Base-by-base conservation (phyloP, 176 grass and related monocot species). In the Zea luxurians region DNA sequence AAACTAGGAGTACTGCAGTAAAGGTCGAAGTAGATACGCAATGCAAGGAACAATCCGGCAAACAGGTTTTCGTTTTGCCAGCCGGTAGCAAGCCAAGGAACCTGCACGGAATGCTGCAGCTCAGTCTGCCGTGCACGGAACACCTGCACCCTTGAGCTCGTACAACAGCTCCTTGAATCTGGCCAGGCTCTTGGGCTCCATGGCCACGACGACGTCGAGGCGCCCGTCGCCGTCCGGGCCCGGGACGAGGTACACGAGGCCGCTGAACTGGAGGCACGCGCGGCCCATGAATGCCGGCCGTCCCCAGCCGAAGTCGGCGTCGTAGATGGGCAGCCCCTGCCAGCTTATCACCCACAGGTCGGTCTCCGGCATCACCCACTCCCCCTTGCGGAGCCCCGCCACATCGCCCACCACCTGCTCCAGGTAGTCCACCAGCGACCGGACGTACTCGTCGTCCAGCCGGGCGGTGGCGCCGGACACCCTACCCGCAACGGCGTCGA, bases 221-320 rank as follows among this genome's bases (percentile, higher is more conserved):
- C 84, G 71, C 1, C 78, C 77, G 45, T 81, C 71, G 45, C 45
- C 78, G 46, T 70, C 84, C 1, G 63, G 78, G 5, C 78, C 71
- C 1, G 84, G 84, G 13, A 86, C 64, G 37, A 86, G 71, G 78
- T 86, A 86, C 53, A 86, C 78, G 10, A 81, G 54, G 4, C 89
- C 86, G 8, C 80, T 47, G 68, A 71, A 69, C 57, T 82, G 48
- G 6, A 83, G 60, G 44, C 68, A 74, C 1, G 91, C 86, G 0
- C 71, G 38, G 2, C 54, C 78, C 81, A 95, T 75, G 77, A 89
- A 85, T 27, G 35, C 74, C 20, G 92, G 92, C n/a, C 81, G 70
- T 1, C 84, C 92, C 73, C 86, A 91, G 1, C 89, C 89, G 40
- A 95, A 95, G 70, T 95, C 84, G 0, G 89, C 89, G 71, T 78